Evolutionary conservation across 1,284 basidiomycete genomes (phyloP).

Genomic region (Peniophora sp.): DNA sequence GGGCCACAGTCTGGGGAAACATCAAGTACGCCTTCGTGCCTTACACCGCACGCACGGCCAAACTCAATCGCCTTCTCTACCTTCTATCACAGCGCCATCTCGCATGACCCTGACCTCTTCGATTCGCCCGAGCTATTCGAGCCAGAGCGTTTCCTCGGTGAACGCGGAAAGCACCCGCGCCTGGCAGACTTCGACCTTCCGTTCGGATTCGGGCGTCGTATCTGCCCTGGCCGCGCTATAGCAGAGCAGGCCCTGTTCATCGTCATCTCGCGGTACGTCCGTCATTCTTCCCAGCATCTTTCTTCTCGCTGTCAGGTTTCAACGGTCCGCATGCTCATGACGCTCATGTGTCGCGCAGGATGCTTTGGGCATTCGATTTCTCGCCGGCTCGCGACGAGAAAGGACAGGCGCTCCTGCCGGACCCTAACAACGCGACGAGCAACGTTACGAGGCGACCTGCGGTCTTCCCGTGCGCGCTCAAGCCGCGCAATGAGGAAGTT

Average conservation of each 20-base stretch:
- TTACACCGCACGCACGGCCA: too few species aligned
- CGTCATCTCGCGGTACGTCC: slow-evolving; percentile 5
- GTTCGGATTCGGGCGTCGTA: slow-evolving; percentile 13
- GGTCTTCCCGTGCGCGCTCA: slow-evolving; percentile 1
- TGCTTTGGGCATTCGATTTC: slow-evolving; percentile 4
- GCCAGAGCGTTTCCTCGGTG: slow-evolving; percentile 10
- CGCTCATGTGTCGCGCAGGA: not conserved
- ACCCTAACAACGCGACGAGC: slow-evolving; percentile 3
- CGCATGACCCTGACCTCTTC: slow-evolving; percentile 8
- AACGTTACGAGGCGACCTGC: not conserved
- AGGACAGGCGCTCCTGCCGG: not conserved
- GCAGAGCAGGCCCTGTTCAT: slow-evolving; percentile 9
- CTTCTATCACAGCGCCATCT: slow-evolving; percentile 8
- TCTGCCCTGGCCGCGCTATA: slow-evolving; percentile 9
- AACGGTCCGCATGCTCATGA: not conserved
- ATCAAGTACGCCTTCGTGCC: not conserved
- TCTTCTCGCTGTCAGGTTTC: not conserved
- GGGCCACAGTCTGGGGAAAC: slow-evolving; percentile 3
- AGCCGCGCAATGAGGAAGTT: not conserved
- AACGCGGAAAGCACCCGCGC: slow-evolving; percentile 3
- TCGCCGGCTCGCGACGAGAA: not conserved
- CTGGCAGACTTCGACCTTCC: slow-evolving; percentile 8
- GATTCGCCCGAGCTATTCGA: slow-evolving; percentile 8
- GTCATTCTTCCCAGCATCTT: not conserved
- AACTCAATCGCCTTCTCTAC: not conserved